Conservation (phyloP, 202 grass and related monocot genomes). For the Sporobolus alterniflorus region DNA sequence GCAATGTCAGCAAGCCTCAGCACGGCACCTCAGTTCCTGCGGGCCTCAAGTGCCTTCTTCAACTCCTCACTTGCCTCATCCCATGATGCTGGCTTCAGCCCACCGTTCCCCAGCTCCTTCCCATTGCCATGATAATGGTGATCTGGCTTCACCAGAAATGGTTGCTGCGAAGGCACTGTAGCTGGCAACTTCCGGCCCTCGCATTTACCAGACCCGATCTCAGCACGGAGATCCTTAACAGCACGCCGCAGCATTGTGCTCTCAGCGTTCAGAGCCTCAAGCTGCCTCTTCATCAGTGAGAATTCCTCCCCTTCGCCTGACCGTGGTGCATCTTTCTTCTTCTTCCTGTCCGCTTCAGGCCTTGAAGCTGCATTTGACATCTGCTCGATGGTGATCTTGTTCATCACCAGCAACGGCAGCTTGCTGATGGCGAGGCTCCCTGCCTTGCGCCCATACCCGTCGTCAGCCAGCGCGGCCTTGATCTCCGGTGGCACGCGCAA, state of each 20-base stretch:
- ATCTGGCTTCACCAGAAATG: constrained; percentile 40
- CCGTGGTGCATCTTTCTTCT: constrained; percentile 24
- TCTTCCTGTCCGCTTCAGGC: constrained; percentile 19
- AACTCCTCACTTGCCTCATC: constrained; percentile 46
- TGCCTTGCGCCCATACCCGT: constrained; percentile 23
- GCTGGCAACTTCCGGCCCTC: constrained; percentile 8
- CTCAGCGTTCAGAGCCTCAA: constrained; percentile 65
- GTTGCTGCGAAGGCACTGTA: neutral
- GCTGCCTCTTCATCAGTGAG: constrained; percentile 57
- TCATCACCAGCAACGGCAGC: constrained; percentile 82
- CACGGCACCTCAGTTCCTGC: constrained; percentile 31
- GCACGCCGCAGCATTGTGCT: constrained; percentile 53
- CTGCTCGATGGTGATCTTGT: constrained; percentile 81
- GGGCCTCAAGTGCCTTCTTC: constrained; percentile 63
- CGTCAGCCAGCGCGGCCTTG: constrained; percentile 15
- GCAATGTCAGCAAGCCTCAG: constrained; percentile 20
- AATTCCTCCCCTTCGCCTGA: neutral
- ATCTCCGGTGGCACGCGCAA: constrained; percentile 66
- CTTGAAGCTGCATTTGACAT: neutral
- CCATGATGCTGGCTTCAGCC: neutral
- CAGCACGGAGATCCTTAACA: constrained; percentile 55
- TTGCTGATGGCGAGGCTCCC: constrained; percentile 44
- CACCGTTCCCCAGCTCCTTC: constrained; percentile 32
- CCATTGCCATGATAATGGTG: constrained; percentile 37
- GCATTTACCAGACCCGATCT: constrained; percentile 45